These are phyloP conservation scores for Chytriomyces confervae DNA, from an alignment of 192 early-diverging fungal genomes.

Conservation along the genomic window DNA sequence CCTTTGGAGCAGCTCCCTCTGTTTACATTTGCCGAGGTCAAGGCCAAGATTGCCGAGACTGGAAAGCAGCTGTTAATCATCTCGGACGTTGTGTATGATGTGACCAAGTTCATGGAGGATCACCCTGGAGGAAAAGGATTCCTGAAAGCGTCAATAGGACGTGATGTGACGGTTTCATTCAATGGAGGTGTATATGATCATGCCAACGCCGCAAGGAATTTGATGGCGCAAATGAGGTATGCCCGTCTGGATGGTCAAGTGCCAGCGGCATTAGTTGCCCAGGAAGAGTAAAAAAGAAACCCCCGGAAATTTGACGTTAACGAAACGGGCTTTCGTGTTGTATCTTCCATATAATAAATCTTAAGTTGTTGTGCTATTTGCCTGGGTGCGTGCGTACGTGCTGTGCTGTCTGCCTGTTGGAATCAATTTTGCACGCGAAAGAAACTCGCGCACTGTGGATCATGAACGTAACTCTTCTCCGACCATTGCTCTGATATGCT, in stretches of 20 bases:
- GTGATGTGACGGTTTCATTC: conserved; percentile 84
- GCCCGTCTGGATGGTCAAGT: conserved; percentile 39
- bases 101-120: conserved; percentile 79
- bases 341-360: no score
- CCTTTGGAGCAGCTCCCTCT: conserved; percentile 71
- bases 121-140: conserved; percentile 89
- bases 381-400: no score
- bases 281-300: no score
- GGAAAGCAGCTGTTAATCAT: conserved; percentile 81
- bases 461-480: no score
- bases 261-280: conserved; percentile 13
- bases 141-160: conserved; percentile 75
- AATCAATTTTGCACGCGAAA: no score
- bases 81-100: conserved; percentile 83
- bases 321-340: no score
- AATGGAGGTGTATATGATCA: conserved; percentile 88
- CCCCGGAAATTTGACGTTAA: no score
- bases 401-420: no score
- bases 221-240: conserved; percentile 61
- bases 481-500: no score
- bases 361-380: no score
- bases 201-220: conserved; percentile 84
- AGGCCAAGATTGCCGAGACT: conserved; percentile 69
- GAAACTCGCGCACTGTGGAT: no score
- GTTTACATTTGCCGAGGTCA: conserved; percentile 52